phyloP scores from a whole-genome alignment of 768 basidiomycete genomes.

The Coprinopsis sp. region DNA sequence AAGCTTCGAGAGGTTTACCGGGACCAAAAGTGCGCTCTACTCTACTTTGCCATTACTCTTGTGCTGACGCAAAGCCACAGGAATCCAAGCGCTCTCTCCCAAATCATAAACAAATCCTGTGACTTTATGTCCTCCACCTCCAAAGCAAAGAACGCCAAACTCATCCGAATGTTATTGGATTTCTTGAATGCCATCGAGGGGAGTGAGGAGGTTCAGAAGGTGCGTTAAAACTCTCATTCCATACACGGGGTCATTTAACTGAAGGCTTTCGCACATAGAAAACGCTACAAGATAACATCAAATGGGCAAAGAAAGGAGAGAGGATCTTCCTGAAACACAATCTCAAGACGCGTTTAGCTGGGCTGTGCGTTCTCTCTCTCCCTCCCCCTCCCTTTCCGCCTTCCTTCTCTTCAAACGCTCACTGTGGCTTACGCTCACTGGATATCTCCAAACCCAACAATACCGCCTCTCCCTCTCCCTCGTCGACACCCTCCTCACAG shows the following conservation, averaged over 20 bases:
- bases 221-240: neutral
- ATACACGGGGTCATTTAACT: neutral
- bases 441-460: constrained; percentile 70
- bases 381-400: neutral
- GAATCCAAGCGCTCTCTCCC: constrained; percentile 79
- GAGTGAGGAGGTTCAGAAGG: too few species aligned
- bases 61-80: constrained; percentile 31
- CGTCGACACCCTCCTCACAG: constrained; percentile 84
- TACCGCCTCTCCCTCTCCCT: constrained; percentile 75
- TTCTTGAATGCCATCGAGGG: neutral
- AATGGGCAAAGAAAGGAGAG: constrained; percentile 89
- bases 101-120: constrained; percentile 79
- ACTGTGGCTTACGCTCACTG: neutral
- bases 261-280: constrained; percentile 71
- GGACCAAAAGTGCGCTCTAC: constrained; percentile 67
- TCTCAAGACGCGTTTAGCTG: constrained; percentile 82
- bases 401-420: neutral
- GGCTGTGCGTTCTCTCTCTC: constrained; percentile 41
- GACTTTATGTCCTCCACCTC: constrained; percentile 91
- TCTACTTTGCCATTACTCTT: neutral
- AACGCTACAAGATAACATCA: constrained; percentile 86
- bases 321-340: constrained; percentile 95
- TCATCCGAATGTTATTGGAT: constrained; percentile 56
- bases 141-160: constrained; percentile 95
- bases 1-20: constrained; percentile 85